Base-by-base conservation (phyloP, 176 grass and related monocot genomes). In the Aechmea fasciata region DNA sequence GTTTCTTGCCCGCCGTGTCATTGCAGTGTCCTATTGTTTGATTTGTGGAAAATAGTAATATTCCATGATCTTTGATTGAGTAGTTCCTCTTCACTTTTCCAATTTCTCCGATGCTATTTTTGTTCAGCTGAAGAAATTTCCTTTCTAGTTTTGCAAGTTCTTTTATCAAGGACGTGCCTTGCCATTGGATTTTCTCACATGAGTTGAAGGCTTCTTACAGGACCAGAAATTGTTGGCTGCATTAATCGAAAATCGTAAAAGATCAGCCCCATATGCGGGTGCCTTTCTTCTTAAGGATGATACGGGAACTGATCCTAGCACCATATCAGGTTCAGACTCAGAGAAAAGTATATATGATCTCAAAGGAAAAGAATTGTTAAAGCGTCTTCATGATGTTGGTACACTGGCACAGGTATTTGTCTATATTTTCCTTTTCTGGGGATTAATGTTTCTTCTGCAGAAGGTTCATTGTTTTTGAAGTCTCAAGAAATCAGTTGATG, bases 241-340 rank as follows among this genome's bases (percentile, higher is more conserved):
- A 71, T 81, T 97, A 66, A 70, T 85, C 57, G 86, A 97, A 84
- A 97, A 85, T 72, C 83, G 83, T 50, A 97, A 87, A 87, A 92
- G 89, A 83, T 79, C 76, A 73, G 73, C 71, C 54, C 70, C 81
- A 33, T 97, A 92, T 87, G 89, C 84, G 1, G 93, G 93, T 79
- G 89, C 89, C 28, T 97, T 97, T 87, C 89, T 97, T 77, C 70
- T 97, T 59, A 97, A 97, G 77, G 93, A 92, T 72, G 89, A 90
- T 71, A 80, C 83, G 66, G 81, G 81, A 18, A 71, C 64, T 74
- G 92, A 96, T 51, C 74, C 89, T 75, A 89, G 57, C 82, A 78
- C 80, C 52, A 83, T 70, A 29, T 76, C 73, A 18, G 12, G 85
- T 57, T 84, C 83, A 52, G 86, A 97, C 84, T 78, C 86, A 57